Conservation (phyloP, 805 yeast species). For the Priceomyces fermenticarens region DNA sequence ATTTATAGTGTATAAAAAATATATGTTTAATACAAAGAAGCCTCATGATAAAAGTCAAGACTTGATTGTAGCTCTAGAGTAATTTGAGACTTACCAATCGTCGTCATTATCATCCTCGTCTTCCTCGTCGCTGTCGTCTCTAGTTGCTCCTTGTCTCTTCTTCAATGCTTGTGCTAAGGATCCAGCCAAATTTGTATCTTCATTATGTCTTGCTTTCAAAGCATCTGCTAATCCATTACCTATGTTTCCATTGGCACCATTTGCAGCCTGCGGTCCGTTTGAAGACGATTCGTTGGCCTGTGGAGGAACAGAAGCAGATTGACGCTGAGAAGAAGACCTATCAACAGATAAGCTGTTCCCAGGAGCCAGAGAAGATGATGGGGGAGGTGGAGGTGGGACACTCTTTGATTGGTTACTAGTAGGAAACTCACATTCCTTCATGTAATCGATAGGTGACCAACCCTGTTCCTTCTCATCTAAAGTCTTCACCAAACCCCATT, state of each 20-base stretch:
- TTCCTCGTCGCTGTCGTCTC: constrained; percentile 68
- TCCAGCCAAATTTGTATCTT: constrained; percentile 66
- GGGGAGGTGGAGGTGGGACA: constrained; percentile 33
- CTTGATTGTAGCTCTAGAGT: neutral
- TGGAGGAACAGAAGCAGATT: constrained; percentile 9
- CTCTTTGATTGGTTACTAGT: constrained; percentile 20
- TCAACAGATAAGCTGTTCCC: too few relatives aligned
- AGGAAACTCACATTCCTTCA: constrained; percentile 57
- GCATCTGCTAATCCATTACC: constrained; percentile 69
- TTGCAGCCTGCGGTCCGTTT: constrained; percentile 13
- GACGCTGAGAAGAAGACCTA: constrained; percentile 11
- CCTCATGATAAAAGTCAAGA: neutral
- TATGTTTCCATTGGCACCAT: constrained; percentile 21
- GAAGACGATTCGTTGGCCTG: constrained; percentile 8
- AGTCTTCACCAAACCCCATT: constrained; percentile 90
- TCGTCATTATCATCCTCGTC: constrained; percentile 62
- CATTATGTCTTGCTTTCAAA: constrained; percentile 57
- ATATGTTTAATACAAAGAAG: neutral
- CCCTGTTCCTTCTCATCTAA: constrained; percentile 80
- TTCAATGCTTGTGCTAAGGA: constrained; percentile 86
- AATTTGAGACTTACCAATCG: constrained; percentile 28
- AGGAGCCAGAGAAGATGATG: constrained; percentile 14
- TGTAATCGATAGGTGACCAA: constrained; percentile 96
- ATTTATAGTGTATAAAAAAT: constrained; percentile 1
- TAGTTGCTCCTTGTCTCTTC: constrained; percentile 63